Evolutionary conservation across 257 asterid genomes (phyloP).

Genomic region (Salvia rosmarinus): DNA sequence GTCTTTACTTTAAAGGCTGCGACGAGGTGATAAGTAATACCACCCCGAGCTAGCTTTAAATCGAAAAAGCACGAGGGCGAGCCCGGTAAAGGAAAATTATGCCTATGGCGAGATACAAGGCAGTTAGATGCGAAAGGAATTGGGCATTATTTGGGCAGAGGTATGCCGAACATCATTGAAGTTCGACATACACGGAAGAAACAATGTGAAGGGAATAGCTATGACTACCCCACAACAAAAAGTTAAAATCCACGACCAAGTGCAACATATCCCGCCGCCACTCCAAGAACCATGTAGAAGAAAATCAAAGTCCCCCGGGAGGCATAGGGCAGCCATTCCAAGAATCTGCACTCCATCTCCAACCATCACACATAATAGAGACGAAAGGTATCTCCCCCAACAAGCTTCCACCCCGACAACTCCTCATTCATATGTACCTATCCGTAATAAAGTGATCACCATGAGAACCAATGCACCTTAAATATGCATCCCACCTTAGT

Average conservation of each 20-base stretch:
- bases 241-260: constrained; percentile 79
- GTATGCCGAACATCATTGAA: too few relatives aligned
- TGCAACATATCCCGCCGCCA: constrained; percentile 80
- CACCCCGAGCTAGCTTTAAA: too few relatives aligned
- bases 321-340: constrained; percentile 96
- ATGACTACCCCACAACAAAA: constrained; percentile 82
- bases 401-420: constrained; percentile 91
- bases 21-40: too few relatives aligned
- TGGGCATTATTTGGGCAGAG: too few relatives aligned
- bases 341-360: constrained; percentile 90
- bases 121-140: too few relatives aligned
- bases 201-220: constrained; percentile 77
- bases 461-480: constrained; percentile 95
- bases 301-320: constrained; percentile 81
- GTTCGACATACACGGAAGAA: too few relatives aligned
- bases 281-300: constrained; percentile 77
- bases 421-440: constrained; percentile 93
- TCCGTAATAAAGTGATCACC: constrained; percentile 95
- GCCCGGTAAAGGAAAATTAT: too few relatives aligned
- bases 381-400: constrained; percentile 77
- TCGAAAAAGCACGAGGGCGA: too few relatives aligned
- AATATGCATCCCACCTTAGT: constrained; percentile 89
- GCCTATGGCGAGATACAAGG: too few relatives aligned
- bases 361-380: constrained; percentile 85
- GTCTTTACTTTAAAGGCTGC: too few relatives aligned